phyloP scores from a whole-genome alignment of 2,329 filamentous ascomycete genomes.

The Ophiostoma australiae region DNA sequence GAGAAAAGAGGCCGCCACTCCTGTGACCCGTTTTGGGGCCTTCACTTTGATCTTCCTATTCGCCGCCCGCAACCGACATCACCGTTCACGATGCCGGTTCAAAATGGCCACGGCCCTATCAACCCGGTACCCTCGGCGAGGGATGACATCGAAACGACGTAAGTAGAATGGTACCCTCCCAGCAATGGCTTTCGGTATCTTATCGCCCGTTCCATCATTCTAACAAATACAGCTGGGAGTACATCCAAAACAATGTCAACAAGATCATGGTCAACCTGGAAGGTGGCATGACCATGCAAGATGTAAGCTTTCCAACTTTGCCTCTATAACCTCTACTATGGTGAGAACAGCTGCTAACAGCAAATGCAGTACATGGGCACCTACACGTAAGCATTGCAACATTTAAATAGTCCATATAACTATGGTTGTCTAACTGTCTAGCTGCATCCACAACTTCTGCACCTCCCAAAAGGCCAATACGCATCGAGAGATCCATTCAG shows the following conservation, averaged over 20 bases:
- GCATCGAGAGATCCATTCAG: not conserved
- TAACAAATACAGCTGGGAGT: conserved; percentile 64
- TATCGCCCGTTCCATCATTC: not conserved
- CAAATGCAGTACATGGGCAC: conserved; percentile 80
- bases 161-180: conserved; percentile 10
- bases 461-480: conserved; percentile 75
- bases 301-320: conserved; percentile 47
- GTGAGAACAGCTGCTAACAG: conserved; percentile 10
- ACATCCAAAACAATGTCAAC: conserved; percentile 80
- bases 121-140: conserved; percentile 21
- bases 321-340: not conserved
- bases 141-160: conserved; percentile 30
- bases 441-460: conserved; percentile 98
- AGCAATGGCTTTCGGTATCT: not conserved
- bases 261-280: conserved; percentile 91
- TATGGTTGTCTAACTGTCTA: conserved; percentile 36
- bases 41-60: not conserved
- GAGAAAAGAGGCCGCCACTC: not conserved
- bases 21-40: not conserved
- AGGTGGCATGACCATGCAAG: conserved; percentile 88
- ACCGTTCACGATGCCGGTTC: conserved; percentile 21
- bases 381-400: conserved; percentile 63
- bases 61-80: not conserved
- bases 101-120: not conserved
- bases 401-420: not conserved